Percentiles rank a stretch among this genome's conserved stretches.
These are phyloP conservation scores for Spatholobus suberectus DNA, from an alignment of 306 rosid genomes.

Conservation along the genomic window DNA sequence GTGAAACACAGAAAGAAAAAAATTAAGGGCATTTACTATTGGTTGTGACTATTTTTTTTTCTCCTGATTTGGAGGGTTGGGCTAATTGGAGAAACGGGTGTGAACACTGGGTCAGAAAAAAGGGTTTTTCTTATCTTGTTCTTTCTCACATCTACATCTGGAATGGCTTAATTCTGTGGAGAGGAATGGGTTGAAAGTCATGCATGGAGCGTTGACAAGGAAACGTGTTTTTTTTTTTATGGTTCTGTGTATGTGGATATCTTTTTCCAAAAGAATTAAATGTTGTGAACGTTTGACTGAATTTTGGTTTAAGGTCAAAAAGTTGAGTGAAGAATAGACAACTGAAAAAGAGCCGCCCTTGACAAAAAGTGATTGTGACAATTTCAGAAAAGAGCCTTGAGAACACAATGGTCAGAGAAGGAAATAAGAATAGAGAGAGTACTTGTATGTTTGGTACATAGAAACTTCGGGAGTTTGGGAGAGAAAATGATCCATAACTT, in stretches of 20 bases:
- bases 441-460: background rate
- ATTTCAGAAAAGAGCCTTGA: constrained; percentile 18
- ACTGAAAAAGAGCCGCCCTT: constrained; percentile 8
- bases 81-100: constrained; percentile 34
- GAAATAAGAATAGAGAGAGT: constrained; percentile 10
- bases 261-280: constrained; percentile 22
- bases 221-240: constrained; percentile 40
- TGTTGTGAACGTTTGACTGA: constrained; percentile 44
- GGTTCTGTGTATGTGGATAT: constrained; percentile 25
- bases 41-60: constrained; percentile 6
- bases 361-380: constrained; percentile 43
- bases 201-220: constrained; percentile 79
- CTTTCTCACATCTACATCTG: constrained; percentile 28
- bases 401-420: background rate
- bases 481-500: constrained; percentile 15
- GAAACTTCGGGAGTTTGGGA: background rate
- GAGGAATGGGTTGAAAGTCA: constrained; percentile 26
- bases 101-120: constrained; percentile 50
- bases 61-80: background rate
- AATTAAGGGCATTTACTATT: constrained; percentile 31
- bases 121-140: constrained; percentile 63
- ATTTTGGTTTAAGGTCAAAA: constrained; percentile 53
- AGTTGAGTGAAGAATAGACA: constrained; percentile 6
- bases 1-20: constrained; percentile 16
- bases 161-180: constrained; percentile 30